Evolutionary conservation across 352 stramenopile species (phyloP), one percentile per base, ranked within the genome.

Genomic region (Globisporangium irregulare): DNA sequence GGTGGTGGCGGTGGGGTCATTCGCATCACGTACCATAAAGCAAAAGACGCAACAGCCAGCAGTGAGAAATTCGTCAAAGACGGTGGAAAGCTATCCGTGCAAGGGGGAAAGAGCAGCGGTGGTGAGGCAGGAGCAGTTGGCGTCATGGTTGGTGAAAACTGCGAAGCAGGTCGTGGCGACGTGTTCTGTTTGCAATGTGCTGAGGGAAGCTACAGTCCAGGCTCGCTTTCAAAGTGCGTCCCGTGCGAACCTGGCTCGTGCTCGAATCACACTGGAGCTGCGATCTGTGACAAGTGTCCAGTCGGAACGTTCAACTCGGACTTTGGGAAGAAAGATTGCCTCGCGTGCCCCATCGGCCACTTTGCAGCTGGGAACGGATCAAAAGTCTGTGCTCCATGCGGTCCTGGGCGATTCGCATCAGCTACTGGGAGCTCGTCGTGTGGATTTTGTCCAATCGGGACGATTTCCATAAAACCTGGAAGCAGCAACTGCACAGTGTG

Each of bases 211-310:
- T 87, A 91, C 66, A 95, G 84, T 38, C 80, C 86, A 12, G 62
- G 55, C 2, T 77, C 76, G 5, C 82, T 83, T 25, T 89, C 81
- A 2, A 80, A 78, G 22, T 95, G 88, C 69, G 66, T 77, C 53
- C 83, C 84, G 18, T 95, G 88, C 65, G 84, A 88, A 12, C 82
- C 83, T 51, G 88, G 88, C 4, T 83, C 78, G 24, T 93, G 73
- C 62, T 82, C 88, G 4, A 75, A 70, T 43, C 73, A 87, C 46
- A 59, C 58, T 34, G 86, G 84, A 1, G 68, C 80, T 38, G 64
- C 76, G 15, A 79, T 36, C 1, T 95, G 88, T 58, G 67, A 75
- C 51, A 71, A 75, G 53, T 95, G 88, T 56, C 36, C 72, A 10
- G 41, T 76, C 59, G 87, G 87, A 7, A 75, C 78, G 25, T 94